phyloP scores from a whole-genome alignment of 164 flowering plant genomes.

The Sedum album region DNA sequence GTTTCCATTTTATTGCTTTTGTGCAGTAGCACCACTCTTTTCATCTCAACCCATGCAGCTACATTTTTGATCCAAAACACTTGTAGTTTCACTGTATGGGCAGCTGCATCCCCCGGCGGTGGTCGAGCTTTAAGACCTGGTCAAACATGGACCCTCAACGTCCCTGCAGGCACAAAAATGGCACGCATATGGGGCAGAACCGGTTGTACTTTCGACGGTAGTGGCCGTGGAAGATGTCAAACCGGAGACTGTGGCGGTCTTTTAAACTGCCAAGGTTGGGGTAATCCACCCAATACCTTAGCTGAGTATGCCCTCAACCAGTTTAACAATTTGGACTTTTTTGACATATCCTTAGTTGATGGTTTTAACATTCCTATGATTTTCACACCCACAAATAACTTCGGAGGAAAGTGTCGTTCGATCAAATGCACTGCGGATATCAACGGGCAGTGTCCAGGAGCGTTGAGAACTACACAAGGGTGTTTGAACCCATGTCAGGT shows the following conservation, averaged over 20 bases:
- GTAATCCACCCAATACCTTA: slow-evolving; percentile 21
- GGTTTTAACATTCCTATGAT: slow-evolving; percentile 25
- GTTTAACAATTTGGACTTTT: slow-evolving; percentile 17
- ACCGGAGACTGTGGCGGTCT: slow-evolving; percentile 22
- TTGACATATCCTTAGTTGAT: slow-evolving; percentile 22
- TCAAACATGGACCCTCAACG: slow-evolving; percentile 18
- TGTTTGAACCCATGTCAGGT: slow-evolving; percentile 53
- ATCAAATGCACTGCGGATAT: slow-evolving; percentile 20
- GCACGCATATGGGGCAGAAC: slow-evolving; percentile 22
- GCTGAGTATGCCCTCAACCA: slow-evolving; percentile 23
- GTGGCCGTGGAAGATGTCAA: slow-evolving; percentile 16
- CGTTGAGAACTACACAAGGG: slow-evolving; percentile 27
- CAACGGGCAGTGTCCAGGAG: slow-evolving; percentile 27
- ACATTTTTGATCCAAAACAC: slow-evolving; percentile 15
- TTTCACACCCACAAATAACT: slow-evolving; percentile 17
- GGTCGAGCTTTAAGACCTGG: slow-evolving; percentile 15
- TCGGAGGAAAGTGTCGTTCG: slow-evolving; percentile 13
- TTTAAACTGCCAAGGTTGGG: slow-evolving; percentile 17
- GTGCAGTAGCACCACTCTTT: background rate
- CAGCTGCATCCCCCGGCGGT: slow-evolving; percentile 23
- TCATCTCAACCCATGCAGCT: slow-evolving; percentile 15
- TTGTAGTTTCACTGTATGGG: slow-evolving; percentile 28
- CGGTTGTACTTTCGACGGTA: slow-evolving; percentile 11
- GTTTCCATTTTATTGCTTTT: background rate
- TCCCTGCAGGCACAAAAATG: slow-evolving; percentile 15